Percentiles rank a stretch among this genome's conserved stretches.
phyloP scores from a whole-genome alignment of 2,329 filamentous ascomycete genomes.

The Venturia nashicola region DNA sequence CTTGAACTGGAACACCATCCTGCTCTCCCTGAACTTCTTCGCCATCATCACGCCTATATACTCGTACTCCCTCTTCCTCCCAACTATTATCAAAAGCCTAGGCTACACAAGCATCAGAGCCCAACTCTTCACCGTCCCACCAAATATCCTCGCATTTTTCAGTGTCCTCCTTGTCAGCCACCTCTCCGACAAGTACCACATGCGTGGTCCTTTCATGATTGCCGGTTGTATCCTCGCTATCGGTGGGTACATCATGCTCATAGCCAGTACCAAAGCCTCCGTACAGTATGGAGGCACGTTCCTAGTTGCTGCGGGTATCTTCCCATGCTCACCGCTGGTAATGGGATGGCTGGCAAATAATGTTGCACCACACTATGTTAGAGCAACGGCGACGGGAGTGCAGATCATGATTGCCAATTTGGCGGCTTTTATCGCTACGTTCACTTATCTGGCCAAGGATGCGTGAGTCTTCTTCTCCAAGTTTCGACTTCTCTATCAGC shows the following conservation, averaged over 20 bases:
- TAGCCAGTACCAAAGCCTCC: neutral
- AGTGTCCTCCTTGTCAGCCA: constrained; percentile 13
- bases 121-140: constrained; percentile 26
- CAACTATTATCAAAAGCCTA: constrained; percentile 11
- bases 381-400: constrained; percentile 30
- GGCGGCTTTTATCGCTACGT: constrained; percentile 33
- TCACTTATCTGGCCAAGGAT: constrained; percentile 32
- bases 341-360: constrained; percentile 31
- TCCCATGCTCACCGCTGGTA: neutral
- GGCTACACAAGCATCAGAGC: constrained; percentile 12
- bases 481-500: constrained; percentile 14
- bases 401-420: constrained; percentile 31
- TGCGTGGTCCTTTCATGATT: constrained; percentile 11
- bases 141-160: constrained; percentile 9
- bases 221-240: constrained; percentile 9
- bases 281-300: constrained; percentile 7
- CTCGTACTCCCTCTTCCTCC: constrained; percentile 21
- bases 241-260: constrained; percentile 8
- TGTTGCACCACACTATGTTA: constrained; percentile 30
- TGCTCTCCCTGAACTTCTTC: constrained; percentile 42
- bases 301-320: constrained; percentile 6
- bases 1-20: constrained; percentile 22
- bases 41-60: constrained; percentile 24
- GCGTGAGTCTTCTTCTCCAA: constrained; percentile 24
- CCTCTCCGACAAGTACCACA: constrained; percentile 8